Evolutionary conservation across 2,329 filamentous ascomycete species (phyloP).

Genomic region (Diaporthe citri): DNA sequence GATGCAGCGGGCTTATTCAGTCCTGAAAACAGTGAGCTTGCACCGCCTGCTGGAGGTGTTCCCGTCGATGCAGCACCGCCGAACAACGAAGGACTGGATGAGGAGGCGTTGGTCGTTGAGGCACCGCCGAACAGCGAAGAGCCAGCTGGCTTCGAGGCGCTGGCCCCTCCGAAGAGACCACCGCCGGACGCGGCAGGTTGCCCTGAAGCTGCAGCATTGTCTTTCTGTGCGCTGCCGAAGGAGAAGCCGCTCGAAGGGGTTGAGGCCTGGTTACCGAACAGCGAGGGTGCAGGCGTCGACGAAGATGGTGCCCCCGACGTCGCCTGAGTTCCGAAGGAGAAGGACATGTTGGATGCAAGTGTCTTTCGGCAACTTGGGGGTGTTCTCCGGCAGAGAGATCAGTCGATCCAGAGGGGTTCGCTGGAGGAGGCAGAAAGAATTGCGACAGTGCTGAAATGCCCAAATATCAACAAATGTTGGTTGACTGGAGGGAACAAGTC

Average conservation of each 20-base stretch:
- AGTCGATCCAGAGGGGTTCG: neutral
- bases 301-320: conserved; percentile 54
- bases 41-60: conserved; percentile 45
- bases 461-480: neutral
- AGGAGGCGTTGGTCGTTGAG: conserved; percentile 46
- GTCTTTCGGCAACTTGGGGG: neutral
- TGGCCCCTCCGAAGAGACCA: conserved; percentile 50
- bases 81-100: conserved; percentile 49
- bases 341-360: conserved; percentile 40
- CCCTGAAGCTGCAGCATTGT: conserved; percentile 33
- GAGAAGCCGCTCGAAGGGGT: conserved; percentile 50
- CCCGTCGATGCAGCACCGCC: conserved; percentile 46
- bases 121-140: conserved; percentile 30
- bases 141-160: conserved; percentile 25
- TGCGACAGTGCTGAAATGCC: neutral
- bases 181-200: conserved; percentile 41
- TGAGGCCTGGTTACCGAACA: conserved; percentile 53
- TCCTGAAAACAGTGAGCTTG: conserved; percentile 45
- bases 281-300: conserved; percentile 54
- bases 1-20: conserved; percentile 38
- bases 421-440: neutral
- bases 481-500: conserved; percentile 7
- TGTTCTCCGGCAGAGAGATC: too few relatives aligned
- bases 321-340: conserved; percentile 48
- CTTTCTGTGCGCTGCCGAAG: conserved; percentile 51